These are phyloP conservation scores for Saururus chinensis DNA, from an alignment of 164 flowering plant genomes.

Conservation along the genomic window DNA sequence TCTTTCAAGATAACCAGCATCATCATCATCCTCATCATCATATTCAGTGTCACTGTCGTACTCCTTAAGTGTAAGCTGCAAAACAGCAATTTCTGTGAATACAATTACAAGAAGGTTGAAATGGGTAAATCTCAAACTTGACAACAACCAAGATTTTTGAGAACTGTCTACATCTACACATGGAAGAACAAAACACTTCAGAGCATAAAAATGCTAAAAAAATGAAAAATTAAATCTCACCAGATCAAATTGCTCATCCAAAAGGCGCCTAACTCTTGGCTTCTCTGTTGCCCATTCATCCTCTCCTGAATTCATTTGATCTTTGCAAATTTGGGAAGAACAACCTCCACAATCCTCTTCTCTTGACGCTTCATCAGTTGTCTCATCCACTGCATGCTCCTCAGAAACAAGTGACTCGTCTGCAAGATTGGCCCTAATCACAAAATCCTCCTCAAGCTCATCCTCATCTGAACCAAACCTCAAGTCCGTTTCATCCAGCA, in stretches of 20 bases:
- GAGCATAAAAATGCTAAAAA: neutral
- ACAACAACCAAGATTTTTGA: too few species aligned
- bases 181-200: neutral
- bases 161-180: neutral
- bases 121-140: too few species aligned
- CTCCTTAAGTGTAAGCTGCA: neutral
- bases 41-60: slow-evolving; percentile 30
- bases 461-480: slow-evolving; percentile 75
- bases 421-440: slow-evolving; percentile 50
- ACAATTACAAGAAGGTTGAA: neutral
- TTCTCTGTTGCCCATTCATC: slow-evolving; percentile 24
- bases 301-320: slow-evolving; percentile 33
- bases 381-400: slow-evolving; percentile 12
- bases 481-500: slow-evolving; percentile 69
- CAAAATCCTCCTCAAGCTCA: slow-evolving; percentile 93
- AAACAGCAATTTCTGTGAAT: neutral
- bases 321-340: slow-evolving; percentile 7
- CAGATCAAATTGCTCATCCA: slow-evolving; percentile 84
- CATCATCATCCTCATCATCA: slow-evolving; percentile 29
- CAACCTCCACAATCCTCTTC: neutral
- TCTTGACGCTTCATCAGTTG: slow-evolving; percentile 6
- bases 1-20: slow-evolving; percentile 22
- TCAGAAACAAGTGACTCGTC: slow-evolving; percentile 17
- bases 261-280: slow-evolving; percentile 45
- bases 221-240: slow-evolving; percentile 47